Conservation (phyloP, 108 stramenopile genomes). For the Pseudonitzschia pungens region DNA sequence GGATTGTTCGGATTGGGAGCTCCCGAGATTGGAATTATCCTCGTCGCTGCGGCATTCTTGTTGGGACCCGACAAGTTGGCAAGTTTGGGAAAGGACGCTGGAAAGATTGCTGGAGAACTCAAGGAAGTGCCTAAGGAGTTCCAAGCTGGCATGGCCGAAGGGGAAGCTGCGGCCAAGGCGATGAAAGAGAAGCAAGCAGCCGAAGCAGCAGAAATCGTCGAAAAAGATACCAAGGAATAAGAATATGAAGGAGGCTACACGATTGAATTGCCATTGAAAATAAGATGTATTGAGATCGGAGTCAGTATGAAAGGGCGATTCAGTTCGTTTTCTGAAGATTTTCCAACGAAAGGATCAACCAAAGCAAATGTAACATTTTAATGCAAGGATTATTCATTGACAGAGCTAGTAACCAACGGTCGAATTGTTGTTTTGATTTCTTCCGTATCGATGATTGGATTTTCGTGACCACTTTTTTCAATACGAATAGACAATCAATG, state of each 20-base stretch:
- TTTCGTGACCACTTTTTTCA: too few relatives aligned
- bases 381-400: too few relatives aligned
- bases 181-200: conserved; percentile 41
- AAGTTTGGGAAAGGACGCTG: conserved; percentile 89
- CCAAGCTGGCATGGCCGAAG: conserved; percentile 90
- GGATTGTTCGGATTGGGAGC: conserved; percentile 92
- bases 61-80: conserved; percentile 93
- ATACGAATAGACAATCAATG: too few relatives aligned
- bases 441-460: too few relatives aligned
- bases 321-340: background rate
- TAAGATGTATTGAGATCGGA: background rate
- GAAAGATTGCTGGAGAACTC: conserved; percentile 94
- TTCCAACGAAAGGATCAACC: background rate
- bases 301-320: background rate
- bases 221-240: conserved; percentile 2
- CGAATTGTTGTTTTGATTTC: too few relatives aligned
- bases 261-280: conserved; percentile 7
- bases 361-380: background rate
- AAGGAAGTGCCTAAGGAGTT: conserved; percentile 95
- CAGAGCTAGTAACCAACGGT: too few relatives aligned
- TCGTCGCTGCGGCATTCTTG: conserved; percentile 90
- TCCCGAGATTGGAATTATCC: conserved; percentile 90
- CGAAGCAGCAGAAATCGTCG: background rate
- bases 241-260: background rate
- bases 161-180: conserved; percentile 72